Conservation (phyloP, 306 rosid genomes). For the Vigna unguiculata region DNA sequence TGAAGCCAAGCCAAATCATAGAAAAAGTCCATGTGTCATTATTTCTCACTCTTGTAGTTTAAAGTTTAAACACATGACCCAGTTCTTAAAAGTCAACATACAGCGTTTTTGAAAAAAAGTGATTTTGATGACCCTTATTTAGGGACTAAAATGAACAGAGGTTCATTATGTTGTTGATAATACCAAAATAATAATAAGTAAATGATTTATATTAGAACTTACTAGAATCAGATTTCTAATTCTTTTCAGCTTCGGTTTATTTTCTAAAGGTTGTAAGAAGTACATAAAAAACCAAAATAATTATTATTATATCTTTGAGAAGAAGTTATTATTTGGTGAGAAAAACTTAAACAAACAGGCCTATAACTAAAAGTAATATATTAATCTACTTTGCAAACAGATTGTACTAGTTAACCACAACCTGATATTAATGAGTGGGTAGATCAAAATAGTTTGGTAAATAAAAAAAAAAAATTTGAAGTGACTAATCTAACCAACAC, state of each 20-base stretch:
- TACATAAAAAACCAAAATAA: no score
- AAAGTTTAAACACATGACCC: background rate
- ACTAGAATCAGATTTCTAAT: no score
- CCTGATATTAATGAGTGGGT: background rate
- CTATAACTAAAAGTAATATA: background rate
- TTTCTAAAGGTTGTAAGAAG: no score
- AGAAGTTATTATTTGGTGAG: no score
- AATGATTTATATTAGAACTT: no score
- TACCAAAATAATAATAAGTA: no score
- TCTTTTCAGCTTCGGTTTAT: no score
- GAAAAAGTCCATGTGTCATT: constrained; percentile 14
- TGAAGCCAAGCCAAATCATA: background rate
- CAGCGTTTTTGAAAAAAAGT: background rate
- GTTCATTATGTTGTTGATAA: no score
- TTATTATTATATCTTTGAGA: no score
- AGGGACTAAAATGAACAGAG: no score
- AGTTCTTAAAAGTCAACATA: background rate
- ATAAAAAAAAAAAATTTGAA: background rate
- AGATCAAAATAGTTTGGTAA: constrained; percentile 15
- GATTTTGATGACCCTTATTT: no score
- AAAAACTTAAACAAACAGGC: no score
- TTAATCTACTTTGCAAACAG: background rate
- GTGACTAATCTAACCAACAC: constrained; percentile 17
- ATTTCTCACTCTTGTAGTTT: background rate
- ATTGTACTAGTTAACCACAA: constrained; percentile 1